These are phyloP conservation scores for Aphanoascus verrucosus DNA, from an alignment of 2,329 filamentous ascomycete genomes.

Conservation along the genomic window DNA sequence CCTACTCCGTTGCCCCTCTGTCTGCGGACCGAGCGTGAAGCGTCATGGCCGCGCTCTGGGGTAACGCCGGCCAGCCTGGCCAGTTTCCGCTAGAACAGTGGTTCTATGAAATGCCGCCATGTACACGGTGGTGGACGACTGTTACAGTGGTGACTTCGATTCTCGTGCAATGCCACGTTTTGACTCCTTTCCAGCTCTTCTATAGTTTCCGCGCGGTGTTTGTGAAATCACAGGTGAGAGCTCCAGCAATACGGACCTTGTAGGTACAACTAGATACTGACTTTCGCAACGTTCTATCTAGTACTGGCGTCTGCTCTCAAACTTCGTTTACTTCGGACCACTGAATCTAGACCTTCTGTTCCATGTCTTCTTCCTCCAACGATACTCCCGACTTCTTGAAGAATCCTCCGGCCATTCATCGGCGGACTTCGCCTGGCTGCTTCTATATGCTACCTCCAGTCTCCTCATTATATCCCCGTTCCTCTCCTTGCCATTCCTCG, in stretches of 20 bases:
- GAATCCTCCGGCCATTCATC: constrained; percentile 86
- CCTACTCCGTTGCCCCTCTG: background rate
- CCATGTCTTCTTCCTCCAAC: constrained; percentile 96
- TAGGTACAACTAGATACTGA: constrained; percentile 3
- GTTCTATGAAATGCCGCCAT: constrained; percentile 98
- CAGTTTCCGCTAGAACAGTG: constrained; percentile 82
- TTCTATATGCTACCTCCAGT: constrained; percentile 71
- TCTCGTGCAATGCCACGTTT: constrained; percentile 82
- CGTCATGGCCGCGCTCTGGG: constrained; percentile 36
- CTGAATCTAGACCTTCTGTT: constrained; percentile 89
- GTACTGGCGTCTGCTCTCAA: constrained; percentile 95
- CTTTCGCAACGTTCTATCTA: constrained; percentile 30
- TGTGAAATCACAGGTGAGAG: constrained; percentile 71
- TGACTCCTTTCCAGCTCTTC: constrained; percentile 91
- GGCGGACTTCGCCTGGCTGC: constrained; percentile 88
- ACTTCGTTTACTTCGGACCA: constrained; percentile 94
- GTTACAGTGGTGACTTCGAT: constrained; percentile 79
- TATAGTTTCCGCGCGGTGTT: constrained; percentile 93
- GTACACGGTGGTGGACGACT: constrained; percentile 93
- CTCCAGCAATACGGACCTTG: background rate
- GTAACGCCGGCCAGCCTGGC: constrained; percentile 37
- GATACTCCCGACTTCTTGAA: constrained; percentile 89
- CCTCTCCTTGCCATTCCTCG: constrained; percentile 84
- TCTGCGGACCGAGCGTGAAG: background rate
- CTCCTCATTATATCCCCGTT: constrained; percentile 75